These are phyloP conservation scores for Astragalus membranaceus DNA, from an alignment of 306 rosid genomes.

Conservation along the genomic window DNA sequence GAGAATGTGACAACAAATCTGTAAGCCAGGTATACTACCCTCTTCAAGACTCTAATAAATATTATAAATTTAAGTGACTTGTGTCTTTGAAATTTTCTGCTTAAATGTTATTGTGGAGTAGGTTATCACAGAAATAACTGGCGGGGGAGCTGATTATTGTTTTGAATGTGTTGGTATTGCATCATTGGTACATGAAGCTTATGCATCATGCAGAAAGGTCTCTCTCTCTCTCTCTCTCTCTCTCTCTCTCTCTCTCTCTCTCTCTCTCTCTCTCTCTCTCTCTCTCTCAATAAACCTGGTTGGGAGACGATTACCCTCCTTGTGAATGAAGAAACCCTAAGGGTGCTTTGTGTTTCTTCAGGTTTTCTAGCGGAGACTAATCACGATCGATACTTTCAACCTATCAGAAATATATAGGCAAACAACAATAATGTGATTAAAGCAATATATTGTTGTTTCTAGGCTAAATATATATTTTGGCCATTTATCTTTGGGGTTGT, in stretches of 20 bases:
- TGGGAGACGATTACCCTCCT: too few species aligned
- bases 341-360: too few species aligned
- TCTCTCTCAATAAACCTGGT: not conserved
- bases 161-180: conserved; percentile 79
- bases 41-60: not conserved
- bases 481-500: too few species aligned
- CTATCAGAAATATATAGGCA: not conserved
- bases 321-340: too few species aligned
- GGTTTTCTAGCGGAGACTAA: too few species aligned
- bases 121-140: conserved; percentile 57
- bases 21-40: conserved; percentile 53
- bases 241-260: too few species aligned
- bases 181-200: conserved; percentile 74
- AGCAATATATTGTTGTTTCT: too few species aligned
- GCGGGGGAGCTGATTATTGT: conserved; percentile 79
- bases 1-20: conserved; percentile 44
- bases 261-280: not conserved
- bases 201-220: conserved; percentile 73
- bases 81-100: not conserved
- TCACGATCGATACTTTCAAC: too few species aligned
- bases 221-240: not conserved
- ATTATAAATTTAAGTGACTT: not conserved
- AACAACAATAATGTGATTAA: not conserved
- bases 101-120: conserved; percentile 3
- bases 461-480: too few species aligned